Evolutionary conservation across 176 grass and related monocot genomes (phyloP).

Genomic region (Aegilops speltoides): DNA sequence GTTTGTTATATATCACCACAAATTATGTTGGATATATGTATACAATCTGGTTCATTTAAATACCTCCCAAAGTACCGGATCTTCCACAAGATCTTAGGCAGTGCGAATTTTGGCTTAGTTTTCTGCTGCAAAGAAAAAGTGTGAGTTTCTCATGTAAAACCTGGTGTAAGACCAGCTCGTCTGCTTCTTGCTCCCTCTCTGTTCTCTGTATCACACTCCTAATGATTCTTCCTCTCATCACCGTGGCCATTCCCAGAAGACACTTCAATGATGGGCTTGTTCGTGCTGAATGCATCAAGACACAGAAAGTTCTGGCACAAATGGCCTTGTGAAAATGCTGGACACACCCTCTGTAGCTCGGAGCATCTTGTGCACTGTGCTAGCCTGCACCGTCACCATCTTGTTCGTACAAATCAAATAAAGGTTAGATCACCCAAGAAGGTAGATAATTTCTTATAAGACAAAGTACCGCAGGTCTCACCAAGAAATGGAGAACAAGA

Average conservation of each 20-base stretch:
- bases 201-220: background rate
- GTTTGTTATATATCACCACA: background rate
- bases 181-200: background rate
- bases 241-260: background rate
- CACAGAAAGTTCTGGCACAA: background rate
- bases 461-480: background rate
- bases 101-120: background rate
- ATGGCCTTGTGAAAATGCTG: background rate
- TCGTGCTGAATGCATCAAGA: background rate
- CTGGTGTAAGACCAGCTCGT: background rate
- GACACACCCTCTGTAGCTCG: background rate
- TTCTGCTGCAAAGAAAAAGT: background rate
- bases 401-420: constrained; percentile 1
- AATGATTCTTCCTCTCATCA: background rate
- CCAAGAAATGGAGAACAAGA: constrained; percentile 2
- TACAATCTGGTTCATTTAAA: background rate
- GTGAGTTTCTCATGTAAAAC: background rate
- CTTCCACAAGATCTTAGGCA: background rate
- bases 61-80: background rate
- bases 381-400: background rate
- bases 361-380: background rate
- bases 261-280: background rate
- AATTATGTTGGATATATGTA: background rate
- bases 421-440: background rate
- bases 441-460: background rate